These are phyloP conservation scores for Tulasnella sp. DNA, from an alignment of 768 basidiomycete species.

Conservation along the genomic window DNA sequence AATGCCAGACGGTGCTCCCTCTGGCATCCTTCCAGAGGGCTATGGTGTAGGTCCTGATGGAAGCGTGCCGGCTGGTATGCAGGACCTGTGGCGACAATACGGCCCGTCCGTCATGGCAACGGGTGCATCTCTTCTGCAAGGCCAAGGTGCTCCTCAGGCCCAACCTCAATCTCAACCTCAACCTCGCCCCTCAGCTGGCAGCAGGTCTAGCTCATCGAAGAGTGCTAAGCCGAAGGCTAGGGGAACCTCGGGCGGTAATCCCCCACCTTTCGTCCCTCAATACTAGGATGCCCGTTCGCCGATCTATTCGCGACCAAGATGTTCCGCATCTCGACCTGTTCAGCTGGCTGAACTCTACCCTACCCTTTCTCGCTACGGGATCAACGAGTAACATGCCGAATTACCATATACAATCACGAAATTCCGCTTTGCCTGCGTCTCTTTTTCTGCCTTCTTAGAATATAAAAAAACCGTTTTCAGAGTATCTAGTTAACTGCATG, in stretches of 20 bases:
- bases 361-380: not conserved
- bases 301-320: not conserved
- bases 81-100: constrained; percentile 70
- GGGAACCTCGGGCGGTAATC: not conserved
- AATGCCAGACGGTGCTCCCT: not conserved
- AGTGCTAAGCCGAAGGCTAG: not conserved
- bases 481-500: not conserved
- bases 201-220: not conserved
- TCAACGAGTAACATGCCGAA: not conserved
- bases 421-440: not conserved
- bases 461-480: not conserved
- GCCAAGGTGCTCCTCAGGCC: not conserved
- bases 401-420: not conserved
- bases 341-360: not conserved
- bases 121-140: constrained; percentile 9
- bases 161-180: not conserved
- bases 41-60: not conserved
- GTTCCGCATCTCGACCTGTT: not conserved
- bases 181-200: not conserved
- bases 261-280: not conserved
- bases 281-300: not conserved
- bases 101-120: constrained; percentile 60
- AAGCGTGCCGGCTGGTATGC: constrained; percentile 54
- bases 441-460: not conserved
- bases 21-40: not conserved